Evolutionary conservation across 1,139 yeast genomes (phyloP), one percentile per base, ranked within the genome.

Genomic region (Saccharomyces hybrid): DNA sequence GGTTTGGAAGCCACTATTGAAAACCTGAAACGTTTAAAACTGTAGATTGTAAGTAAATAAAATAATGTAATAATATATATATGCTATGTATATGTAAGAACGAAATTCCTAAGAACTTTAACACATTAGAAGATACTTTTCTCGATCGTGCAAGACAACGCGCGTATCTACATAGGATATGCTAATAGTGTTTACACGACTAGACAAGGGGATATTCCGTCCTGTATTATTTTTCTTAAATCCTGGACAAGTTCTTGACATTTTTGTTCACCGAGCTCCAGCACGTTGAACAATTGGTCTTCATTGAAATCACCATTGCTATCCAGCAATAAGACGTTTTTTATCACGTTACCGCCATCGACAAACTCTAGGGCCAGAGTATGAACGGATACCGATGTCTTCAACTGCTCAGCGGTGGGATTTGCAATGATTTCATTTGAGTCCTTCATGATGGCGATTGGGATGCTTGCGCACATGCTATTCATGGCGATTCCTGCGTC

Each of bases 1-100:
- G 95, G 96, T 60, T 81, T 85, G 65, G 83, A 85, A 66, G 84
- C 86, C 59, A 87, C 95, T 56, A 85, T 88, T 69, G 81, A 79
- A 42, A 84, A 86, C 65, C 80, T 88, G 70, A 26, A 47, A 11
- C 53, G 53, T 47, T 25, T 51, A 19, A 44, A 51, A 28, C 29
- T 51, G 42, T 51, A 48, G 46, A 32, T 48, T 26, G 16, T 27
- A 44, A 29, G 16, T 28, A 32, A 27, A 23, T 38, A 47, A 48
- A 29, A 19, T 38, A 46, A 23, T 57, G 58, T 57, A 52, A 54
- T 54, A 54, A 19, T 19, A 54, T 38, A 38, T 41, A 51, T 51
- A 53, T 34, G 25, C 25, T 41, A 32, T 16, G 31, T 27, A 23
- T 29, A 44, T 28, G 14, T 47, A 38, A 38, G 23, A 38, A 38